Evolutionary conservation across 495 filamentous ascomycete species (phyloP), one percentile per base, ranked within the genome.

Genomic region (Penicillium verhagenii): DNA sequence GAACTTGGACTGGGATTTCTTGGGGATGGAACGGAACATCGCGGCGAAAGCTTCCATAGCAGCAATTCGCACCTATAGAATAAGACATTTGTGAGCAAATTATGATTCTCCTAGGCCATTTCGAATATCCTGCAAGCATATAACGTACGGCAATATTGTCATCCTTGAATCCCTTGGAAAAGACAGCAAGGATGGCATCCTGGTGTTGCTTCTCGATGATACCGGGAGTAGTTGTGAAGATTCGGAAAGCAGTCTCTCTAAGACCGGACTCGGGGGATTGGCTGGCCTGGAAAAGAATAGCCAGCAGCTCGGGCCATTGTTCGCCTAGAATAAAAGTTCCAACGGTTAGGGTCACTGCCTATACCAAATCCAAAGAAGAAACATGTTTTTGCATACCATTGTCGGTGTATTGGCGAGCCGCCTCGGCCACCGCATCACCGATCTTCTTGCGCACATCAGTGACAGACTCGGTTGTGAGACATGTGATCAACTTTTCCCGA

Each of bases 11-110:
- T 96, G 92, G 35, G 82, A 81, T 66, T 92, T 95, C 77, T 94
- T 96, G 61, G 77, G 75, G 56, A 97, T 81, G 40, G 87, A 92
- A 55, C 88, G 83, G 85, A 97, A 99, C 73, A 97, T 96, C 1
- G 93, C 86, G 13, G 94, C 86, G 66, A 97, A 97, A 9, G 95
- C 95, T 61, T 97, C 91, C 88, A 97, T 93, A 49, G 95, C 91
- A 29, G 93, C 85, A 54, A 97, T 85, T 42, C 92, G 87, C 44
- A 96, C 90, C 83, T 90, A 61, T 6, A 44, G 54, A 31, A 58
- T 24, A 48, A 26, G n/a, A 9, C n/a, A 45, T 46, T 46, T 18
- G 19, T 53, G 11, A 33, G 47, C 25, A 6, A 16, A 39, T 25
- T 11, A 16, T 35, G 7, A 35, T n/a, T 16, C 33, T 5, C 11